A percentile compares a stretch with the other conserved stretches of the same genome.
These are phyloP conservation scores for Carex littledalei DNA, from an alignment of 176 grass and related monocot genomes.

Conservation along the genomic window DNA sequence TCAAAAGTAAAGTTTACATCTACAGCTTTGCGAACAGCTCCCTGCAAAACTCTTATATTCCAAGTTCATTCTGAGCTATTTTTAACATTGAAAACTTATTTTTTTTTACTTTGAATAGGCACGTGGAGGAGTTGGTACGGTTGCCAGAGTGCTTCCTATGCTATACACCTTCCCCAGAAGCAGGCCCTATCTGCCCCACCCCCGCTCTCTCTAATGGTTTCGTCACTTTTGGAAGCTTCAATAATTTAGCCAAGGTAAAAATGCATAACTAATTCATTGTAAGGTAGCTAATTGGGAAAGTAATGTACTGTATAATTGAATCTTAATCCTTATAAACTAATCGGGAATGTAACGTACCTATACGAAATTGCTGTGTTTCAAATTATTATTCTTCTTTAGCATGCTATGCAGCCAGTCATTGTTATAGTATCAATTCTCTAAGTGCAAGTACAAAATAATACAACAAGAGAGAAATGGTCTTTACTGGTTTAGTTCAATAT, in stretches of 20 bases:
- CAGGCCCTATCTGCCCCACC: conserved; percentile 71
- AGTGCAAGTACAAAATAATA: background rate
- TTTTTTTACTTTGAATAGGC: conserved; percentile 35
- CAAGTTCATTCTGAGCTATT: background rate
- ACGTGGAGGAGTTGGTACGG: conserved; percentile 86
- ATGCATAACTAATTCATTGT: conserved; percentile 15
- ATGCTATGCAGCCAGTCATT: background rate
- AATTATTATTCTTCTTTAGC: background rate
- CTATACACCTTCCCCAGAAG: conserved; percentile 97
- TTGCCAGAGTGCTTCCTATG: conserved; percentile 94
- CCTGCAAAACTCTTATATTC: background rate
- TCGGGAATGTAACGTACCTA: background rate
- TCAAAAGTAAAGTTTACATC: conserved; percentile 56
- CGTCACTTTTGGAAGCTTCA: conserved; percentile 94
- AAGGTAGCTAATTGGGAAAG: background rate
- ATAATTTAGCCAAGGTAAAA: conserved; percentile 97
- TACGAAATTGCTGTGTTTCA: background rate
- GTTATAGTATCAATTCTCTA: background rate
- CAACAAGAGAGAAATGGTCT: background rate
- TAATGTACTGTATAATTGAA: background rate
- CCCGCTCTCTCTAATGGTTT: conserved; percentile 95
- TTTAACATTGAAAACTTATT: background rate
- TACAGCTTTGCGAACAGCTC: background rate
- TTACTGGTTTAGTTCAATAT: background rate
- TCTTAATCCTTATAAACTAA: background rate